phyloP scores from a whole-genome alignment of 805 yeast species.

The Ogataea glucozyma region DNA sequence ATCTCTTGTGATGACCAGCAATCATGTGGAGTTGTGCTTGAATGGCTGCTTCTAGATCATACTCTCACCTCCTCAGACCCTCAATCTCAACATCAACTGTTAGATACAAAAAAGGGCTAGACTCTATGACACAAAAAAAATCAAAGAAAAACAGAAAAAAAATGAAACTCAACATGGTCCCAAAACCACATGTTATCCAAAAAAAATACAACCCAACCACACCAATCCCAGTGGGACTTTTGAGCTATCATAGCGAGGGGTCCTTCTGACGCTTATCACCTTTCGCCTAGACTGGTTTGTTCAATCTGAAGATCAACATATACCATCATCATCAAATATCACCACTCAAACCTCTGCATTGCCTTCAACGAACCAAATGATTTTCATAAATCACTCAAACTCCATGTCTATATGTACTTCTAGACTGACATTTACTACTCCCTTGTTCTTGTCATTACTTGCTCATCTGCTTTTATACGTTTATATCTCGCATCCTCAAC shows the following conservation, averaged over 20 bases:
- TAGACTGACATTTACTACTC: constrained; percentile 10
- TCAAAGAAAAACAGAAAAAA: not conserved
- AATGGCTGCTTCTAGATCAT: not conserved
- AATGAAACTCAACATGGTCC: not conserved
- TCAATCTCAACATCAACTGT: constrained; percentile 13
- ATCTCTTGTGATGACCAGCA: not conserved
- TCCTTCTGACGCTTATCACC: too few species aligned
- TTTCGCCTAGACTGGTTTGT: too few species aligned
- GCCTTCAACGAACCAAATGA: not conserved
- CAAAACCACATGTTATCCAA: not conserved
- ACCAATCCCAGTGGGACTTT: too few species aligned
- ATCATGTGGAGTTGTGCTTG: not conserved
- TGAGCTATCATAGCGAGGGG: too few species aligned
- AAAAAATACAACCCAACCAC: not conserved
- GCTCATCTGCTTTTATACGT: constrained; percentile 8
- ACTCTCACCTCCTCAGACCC: too few species aligned
- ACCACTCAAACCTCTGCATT: too few species aligned
- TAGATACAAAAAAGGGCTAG: not conserved
- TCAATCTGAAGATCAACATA: too few species aligned
- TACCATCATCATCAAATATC: too few species aligned
- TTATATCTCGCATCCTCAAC: constrained; percentile 26
- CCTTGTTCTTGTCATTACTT: constrained; percentile 5
- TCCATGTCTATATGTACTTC: constrained; percentile 17
- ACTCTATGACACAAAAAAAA: not conserved
- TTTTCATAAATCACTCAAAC: not conserved